Percentiles rank a stretch among this genome's conserved stretches.
Conservation (phyloP, 2,329 filamentous ascomycete genomes). For the Venturia asperata region DNA sequence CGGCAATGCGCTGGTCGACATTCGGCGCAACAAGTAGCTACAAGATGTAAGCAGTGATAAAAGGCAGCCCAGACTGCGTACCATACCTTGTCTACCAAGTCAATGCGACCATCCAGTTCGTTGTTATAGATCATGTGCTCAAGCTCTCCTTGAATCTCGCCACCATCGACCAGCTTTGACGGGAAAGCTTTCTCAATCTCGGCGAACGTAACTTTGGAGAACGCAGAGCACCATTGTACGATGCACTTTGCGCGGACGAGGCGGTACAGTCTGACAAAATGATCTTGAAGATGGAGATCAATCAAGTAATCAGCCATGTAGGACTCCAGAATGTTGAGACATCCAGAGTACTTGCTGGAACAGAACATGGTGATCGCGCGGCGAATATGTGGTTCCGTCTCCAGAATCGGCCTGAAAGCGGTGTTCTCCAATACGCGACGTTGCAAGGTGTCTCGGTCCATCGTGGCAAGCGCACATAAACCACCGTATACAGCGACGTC, state of each 20-base stretch:
- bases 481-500: conserved; percentile 90
- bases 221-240: conserved; percentile 84
- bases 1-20: conserved; percentile 56
- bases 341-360: conserved; percentile 79
- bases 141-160: conserved; percentile 62
- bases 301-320: conserved; percentile 84
- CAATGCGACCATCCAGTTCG: conserved; percentile 69
- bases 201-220: conserved; percentile 75
- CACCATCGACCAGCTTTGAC: conserved; percentile 29
- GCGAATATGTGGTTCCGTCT: conserved; percentile 88
- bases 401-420: conserved; percentile 77
- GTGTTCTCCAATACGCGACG: conserved; percentile 73
- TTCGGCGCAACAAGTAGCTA: conserved; percentile 67
- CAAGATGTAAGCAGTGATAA: no score
- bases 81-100: conserved; percentile 66
- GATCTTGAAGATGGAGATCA: conserved; percentile 74
- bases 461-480: conserved; percentile 80
- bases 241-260: conserved; percentile 85
- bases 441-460: conserved; percentile 73
- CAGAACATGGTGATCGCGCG: conserved; percentile 86
- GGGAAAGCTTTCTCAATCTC: conserved; percentile 74
- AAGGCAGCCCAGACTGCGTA: no score
- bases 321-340: conserved; percentile 71
- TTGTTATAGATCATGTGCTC: conserved; percentile 67
- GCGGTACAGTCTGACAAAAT: conserved; percentile 63